These are phyloP conservation scores for Fusarium scirpi DNA, from an alignment of 2,329 filamentous ascomycete genomes.

Conservation along the genomic window DNA sequence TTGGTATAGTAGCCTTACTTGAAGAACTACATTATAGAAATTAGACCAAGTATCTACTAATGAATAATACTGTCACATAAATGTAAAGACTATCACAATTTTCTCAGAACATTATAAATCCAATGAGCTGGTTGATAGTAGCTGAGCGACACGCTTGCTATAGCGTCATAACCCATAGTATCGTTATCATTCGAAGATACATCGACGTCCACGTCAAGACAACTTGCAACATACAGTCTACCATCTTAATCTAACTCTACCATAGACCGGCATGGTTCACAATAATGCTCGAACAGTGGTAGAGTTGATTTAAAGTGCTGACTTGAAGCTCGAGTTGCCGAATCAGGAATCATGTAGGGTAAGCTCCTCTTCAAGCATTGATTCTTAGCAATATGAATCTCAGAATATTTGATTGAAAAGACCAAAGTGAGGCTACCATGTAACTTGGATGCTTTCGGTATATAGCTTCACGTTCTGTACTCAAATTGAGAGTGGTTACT, in stretches of 20 bases:
- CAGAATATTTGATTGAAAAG: rapidly evolving
- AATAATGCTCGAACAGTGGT: rapidly evolving
- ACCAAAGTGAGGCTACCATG: rapidly evolving
- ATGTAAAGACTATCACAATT: not conserved
- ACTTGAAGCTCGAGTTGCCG: not conserved
- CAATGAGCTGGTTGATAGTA: not conserved
- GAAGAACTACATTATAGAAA: not conserved
- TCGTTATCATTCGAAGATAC: not conserved
- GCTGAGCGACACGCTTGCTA: too few relatives aligned
- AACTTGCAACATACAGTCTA: rapidly evolving
- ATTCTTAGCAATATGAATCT: rapidly evolving
- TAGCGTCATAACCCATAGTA: too few relatives aligned
- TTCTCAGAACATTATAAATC: not conserved
- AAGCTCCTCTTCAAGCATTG: rapidly evolving
- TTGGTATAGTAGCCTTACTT: too few relatives aligned
- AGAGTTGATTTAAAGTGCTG: not conserved
- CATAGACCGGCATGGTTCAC: rapidly evolving
- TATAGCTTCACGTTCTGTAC: rapidly evolving
- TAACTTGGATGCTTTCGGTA: rapidly evolving
- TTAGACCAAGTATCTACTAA: not conserved
- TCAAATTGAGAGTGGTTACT: not conserved
- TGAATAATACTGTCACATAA: rapidly evolving
- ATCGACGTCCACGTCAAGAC: rapidly evolving
- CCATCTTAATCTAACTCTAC: rapidly evolving
- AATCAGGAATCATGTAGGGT: not conserved